Conservation (phyloP, 495 filamentous ascomycete species). For the Apiosordaria backusii region DNA sequence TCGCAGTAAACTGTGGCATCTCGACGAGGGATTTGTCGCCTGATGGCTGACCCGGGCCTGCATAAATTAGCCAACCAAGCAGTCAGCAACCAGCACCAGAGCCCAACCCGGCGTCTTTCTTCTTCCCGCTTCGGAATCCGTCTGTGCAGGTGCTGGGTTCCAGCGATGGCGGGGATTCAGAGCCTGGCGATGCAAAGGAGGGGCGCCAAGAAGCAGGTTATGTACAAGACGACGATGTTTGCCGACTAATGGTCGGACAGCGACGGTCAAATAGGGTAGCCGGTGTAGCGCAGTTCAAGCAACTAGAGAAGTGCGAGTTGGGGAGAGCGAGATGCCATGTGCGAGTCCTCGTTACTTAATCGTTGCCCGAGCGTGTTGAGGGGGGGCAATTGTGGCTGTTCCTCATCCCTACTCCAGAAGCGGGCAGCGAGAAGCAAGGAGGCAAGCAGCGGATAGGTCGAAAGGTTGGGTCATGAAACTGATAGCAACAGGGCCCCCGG, state of each 20-base stretch:
- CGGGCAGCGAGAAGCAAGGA: not conserved
- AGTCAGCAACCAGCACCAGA: constrained; percentile 20
- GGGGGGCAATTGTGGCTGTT: constrained; percentile 8
- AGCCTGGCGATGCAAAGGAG: constrained; percentile 12
- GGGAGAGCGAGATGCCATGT: not conserved
- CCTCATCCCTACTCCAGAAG: not conserved
- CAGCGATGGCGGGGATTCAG: constrained; percentile 16
- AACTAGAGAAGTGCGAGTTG: not conserved
- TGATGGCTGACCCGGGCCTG: constrained; percentile 38
- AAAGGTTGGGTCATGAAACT: not conserved
- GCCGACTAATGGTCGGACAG: not conserved
- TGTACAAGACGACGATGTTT: not conserved
- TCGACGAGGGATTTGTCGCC: constrained; percentile 41
- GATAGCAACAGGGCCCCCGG: not conserved
- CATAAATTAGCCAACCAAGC: constrained; percentile 31
- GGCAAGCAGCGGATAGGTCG: not conserved
- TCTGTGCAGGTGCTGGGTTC: constrained; percentile 9
- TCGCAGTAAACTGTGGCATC: constrained; percentile 64
- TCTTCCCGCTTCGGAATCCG: constrained; percentile 9
- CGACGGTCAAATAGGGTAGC: not conserved
- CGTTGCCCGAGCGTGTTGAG: not conserved
- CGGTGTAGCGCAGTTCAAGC: not conserved
- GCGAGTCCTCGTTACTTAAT: not conserved
- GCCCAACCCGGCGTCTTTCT: constrained; percentile 12
- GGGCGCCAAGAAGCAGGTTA: constrained; percentile 19